These are phyloP conservation scores for Diaporthe nobilis DNA, from an alignment of 2,329 filamentous ascomycete genomes.

Conservation along the genomic window DNA sequence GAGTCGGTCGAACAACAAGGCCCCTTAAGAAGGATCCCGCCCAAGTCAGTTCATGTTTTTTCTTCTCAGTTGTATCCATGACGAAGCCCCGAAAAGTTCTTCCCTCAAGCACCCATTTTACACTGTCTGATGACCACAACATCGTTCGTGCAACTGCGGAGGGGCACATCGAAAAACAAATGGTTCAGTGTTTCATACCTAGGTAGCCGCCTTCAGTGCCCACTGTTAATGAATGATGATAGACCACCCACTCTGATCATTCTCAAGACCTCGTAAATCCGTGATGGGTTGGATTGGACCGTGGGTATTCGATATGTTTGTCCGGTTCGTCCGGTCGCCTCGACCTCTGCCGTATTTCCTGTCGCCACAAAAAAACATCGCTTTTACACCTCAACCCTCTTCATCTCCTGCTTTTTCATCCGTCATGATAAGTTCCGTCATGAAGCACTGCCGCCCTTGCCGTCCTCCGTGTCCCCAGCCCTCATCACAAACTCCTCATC, in stretches of 20 bases:
- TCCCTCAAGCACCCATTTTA: neutral
- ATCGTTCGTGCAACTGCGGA: neutral
- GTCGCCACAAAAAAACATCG: no score
- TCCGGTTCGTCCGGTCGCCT: neutral
- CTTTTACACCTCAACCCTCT: neutral
- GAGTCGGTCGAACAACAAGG: neutral
- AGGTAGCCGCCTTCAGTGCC: neutral
- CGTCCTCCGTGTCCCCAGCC: constrained; percentile 11
- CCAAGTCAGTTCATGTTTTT: neutral
- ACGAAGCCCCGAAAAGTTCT: no score
- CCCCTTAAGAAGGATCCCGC: no score
- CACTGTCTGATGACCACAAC: no score
- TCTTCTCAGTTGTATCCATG: neutral
- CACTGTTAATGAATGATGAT: neutral
- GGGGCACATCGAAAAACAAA: neutral
- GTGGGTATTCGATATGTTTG: neutral
- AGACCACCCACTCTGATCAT: neutral
- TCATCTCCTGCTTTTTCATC: neutral
- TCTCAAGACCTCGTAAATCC: neutral
- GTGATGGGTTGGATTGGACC: neutral
- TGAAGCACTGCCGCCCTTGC: constrained; percentile 23
- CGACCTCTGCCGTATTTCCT: neutral
- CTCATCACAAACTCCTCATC: constrained; percentile 40
- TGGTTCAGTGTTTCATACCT: neutral
- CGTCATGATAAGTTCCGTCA: neutral